These are phyloP conservation scores for Salix purpurea DNA, from an alignment of 345 rosid genomes.

Conservation along the genomic window DNA sequence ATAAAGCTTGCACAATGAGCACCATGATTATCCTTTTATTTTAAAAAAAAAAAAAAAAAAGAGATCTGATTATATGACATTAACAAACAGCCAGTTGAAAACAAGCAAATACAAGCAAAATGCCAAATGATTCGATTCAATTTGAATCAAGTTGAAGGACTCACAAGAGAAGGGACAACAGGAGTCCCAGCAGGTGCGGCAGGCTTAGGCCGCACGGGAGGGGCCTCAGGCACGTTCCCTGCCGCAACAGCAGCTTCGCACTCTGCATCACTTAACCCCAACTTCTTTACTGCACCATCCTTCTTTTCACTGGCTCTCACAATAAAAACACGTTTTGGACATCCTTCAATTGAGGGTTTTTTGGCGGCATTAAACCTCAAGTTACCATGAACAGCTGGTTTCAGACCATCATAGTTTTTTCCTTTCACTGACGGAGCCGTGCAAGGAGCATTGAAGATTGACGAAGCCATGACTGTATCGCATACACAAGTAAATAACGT, in stretches of 20 bases:
- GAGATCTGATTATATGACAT: not conserved
- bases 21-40: not conserved
- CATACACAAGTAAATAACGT: not conserved
- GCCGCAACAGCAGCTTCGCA: slow-evolving; percentile 86
- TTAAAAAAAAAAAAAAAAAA: no score
- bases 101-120: not conserved
- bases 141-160: slow-evolving; percentile 10
- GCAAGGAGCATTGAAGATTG: slow-evolving; percentile 14
- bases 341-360: not conserved
- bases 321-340: not conserved
- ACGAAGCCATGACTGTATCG: slow-evolving; percentile 20
- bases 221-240: slow-evolving; percentile 76
- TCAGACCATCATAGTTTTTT: slow-evolving; percentile 11
- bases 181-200: slow-evolving; percentile 84
- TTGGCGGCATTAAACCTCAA: slow-evolving; percentile 5
- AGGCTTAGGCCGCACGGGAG: slow-evolving; percentile 74
- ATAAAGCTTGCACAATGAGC: no score
- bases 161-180: slow-evolving; percentile 53
- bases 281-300: slow-evolving; percentile 11
- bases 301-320: slow-evolving; percentile 12
- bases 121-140: not conserved
- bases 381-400: not conserved
- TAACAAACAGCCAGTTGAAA: not conserved
- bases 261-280: slow-evolving; percentile 56
- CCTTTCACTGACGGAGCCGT: slow-evolving; percentile 13